Conservation (phyloP, 495 filamentous ascomycete species). For the Hyphodiscus hymeniophilus region DNA sequence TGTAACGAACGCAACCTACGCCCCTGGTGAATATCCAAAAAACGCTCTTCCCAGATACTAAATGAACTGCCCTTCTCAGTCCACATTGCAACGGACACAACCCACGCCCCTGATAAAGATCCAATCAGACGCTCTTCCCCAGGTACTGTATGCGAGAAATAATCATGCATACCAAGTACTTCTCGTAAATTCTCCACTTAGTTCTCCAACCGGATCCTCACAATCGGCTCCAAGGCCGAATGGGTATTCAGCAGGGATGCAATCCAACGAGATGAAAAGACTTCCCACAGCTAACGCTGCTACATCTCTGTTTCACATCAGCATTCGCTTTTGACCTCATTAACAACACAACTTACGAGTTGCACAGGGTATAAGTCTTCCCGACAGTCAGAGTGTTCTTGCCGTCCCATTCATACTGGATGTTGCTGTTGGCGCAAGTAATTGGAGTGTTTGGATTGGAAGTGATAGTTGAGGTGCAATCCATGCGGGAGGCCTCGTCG, state of each 20-base stretch:
- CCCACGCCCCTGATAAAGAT: too few species aligned
- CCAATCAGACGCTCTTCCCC: too few species aligned
- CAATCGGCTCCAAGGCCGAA: not conserved
- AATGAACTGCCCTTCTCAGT: too few species aligned
- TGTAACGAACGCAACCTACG: too few species aligned
- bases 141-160: too few species aligned
- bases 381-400: not conserved
- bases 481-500: not conserved
- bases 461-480: not conserved
- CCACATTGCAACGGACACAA: too few species aligned
- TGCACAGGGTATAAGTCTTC: not conserved
- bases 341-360: not conserved
- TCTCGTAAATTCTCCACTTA: not conserved
- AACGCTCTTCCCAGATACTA: too few species aligned
- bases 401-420: not conserved
- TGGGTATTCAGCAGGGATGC: not conserved
- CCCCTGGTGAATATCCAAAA: too few species aligned
- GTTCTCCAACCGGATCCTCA: not conserved
- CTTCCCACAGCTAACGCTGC: not conserved
- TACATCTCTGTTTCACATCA: not conserved
- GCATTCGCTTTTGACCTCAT: not conserved
- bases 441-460: not conserved
- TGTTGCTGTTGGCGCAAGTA: not conserved
- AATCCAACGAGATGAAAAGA: not conserved
- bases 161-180: not conserved